A percentile compares a stretch with the other conserved stretches of the same genome.
These are phyloP conservation scores for Alisma plantagoaquatica DNA, from an alignment of 106 monocot genomes.

Conservation along the genomic window DNA sequence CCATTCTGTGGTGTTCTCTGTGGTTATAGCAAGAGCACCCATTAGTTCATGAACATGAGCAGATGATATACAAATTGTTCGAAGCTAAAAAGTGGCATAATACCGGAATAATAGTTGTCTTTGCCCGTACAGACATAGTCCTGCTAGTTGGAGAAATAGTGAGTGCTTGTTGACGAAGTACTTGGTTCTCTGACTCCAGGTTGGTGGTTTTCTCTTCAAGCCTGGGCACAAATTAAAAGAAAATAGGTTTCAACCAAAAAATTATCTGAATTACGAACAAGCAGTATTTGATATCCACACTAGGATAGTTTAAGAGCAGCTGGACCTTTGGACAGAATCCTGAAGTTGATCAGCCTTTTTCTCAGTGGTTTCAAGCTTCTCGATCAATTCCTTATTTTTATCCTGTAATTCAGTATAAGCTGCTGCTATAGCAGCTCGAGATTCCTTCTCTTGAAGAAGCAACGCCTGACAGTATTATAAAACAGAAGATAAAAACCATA, in stretches of 20 bases:
- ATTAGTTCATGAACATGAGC: no score
- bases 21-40: not conserved
- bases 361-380: conserved; percentile 62
- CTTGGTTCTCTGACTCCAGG: conserved; percentile 73
- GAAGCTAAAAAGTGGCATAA: conserved; percentile 1
- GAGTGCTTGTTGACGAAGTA: conserved; percentile 79
- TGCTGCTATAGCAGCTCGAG: conserved; percentile 37
- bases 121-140: conserved; percentile 47
- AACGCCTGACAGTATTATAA: conserved; percentile 27
- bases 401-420: conserved; percentile 39
- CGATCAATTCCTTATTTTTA: conserved; percentile 47
- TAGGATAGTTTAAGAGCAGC: not conserved
- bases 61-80: no score
- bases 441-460: conserved; percentile 38
- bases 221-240: conserved; percentile 10
- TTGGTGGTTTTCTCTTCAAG: conserved; percentile 76
- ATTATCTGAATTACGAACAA: not conserved
- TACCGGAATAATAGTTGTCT: conserved; percentile 60
- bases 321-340: conserved; percentile 67
- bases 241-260: not conserved
- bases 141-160: conserved; percentile 62
- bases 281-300: no score
- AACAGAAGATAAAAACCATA: no score
- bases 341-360: conserved; percentile 68
- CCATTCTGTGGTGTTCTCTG: conserved; percentile 80